Evolutionary conservation across 371 early-diverging fungal genomes (phyloP), one percentile per base, ranked within the genome.

Genomic region (Mucor piriformis): DNA sequence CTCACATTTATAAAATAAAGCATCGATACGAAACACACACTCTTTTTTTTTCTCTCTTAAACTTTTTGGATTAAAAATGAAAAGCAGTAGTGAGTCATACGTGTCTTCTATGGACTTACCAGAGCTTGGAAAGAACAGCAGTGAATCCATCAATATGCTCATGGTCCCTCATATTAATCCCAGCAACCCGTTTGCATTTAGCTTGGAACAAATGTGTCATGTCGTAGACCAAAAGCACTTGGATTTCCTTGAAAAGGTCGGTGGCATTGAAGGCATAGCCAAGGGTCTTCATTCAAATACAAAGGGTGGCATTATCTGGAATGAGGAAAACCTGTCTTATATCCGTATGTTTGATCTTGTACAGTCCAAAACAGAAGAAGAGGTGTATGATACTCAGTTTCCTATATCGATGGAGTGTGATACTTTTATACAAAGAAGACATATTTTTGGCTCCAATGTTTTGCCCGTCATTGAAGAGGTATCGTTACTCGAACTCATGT

Each of bases 401-500:
- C 52, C 53, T 16, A 6, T 48, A 6, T 52, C 42, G 0, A 24
- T 37, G 21, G 49, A 51, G 24, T 38, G 55, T 10, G 56, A 57
- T 10, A 57, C 59, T 12, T 65, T 75, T 34, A 60, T 27, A 4
- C 81, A 82, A 25, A 73, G 88, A 25, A 68, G 51, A 55, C 50
- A 63, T 18, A 67, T 73, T 13, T 87, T 79, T 74, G 93, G 92
- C 20, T 63, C 70, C 24, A 93, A 92, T 66, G 60, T 83, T 2
- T 67, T 91, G 15, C 92, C 93, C 1, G 69, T 70, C 27, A 65
- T 80, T 18, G 81, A 88, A 66, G 63, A 79, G 32, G 85, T 86
- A 47, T 75, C 76, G 34, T 77, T 92, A 47, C 63, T 87, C 21
- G 72, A 82, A 13, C 75, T 92, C 6, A 89, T 91, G 79, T 86